Evolutionary conservation across 1,284 basidiomycete species (phyloP).

Genomic region (Ustilago xerochloae): DNA sequence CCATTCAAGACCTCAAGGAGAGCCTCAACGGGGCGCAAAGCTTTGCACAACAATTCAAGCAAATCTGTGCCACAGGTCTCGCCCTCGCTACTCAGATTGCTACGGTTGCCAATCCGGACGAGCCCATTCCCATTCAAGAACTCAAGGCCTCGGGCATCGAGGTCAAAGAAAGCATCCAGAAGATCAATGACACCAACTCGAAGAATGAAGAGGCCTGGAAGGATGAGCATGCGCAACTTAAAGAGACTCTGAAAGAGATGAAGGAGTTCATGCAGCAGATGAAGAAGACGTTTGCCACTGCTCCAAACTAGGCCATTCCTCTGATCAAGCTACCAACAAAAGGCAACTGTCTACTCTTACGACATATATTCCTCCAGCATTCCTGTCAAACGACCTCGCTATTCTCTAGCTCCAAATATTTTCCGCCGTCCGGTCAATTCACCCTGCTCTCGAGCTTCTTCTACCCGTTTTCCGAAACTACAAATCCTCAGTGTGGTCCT

Average conservation of each 20-base stretch:
- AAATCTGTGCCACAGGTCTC: background rate
- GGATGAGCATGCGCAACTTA: background rate
- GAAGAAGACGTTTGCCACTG: background rate
- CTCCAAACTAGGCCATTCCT: background rate
- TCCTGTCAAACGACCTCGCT: too few species aligned
- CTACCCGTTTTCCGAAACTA: too few species aligned
- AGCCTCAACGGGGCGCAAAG: background rate
- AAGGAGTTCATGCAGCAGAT: background rate
- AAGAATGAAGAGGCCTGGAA: background rate
- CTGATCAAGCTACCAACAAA: background rate
- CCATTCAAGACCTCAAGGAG: background rate
- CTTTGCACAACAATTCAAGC: background rate
- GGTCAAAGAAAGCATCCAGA: background rate
- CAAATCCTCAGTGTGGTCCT: too few species aligned
- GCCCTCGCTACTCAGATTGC: background rate
- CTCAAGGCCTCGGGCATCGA: background rate
- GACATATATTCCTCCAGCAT: too few species aligned
- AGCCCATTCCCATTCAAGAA: background rate
- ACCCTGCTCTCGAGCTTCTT: too few species aligned
- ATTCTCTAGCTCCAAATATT: too few species aligned
- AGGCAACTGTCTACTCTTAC: too few species aligned
- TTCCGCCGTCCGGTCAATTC: too few species aligned
- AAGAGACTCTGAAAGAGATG: background rate
- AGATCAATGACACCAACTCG: background rate
- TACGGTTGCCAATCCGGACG: background rate